These are phyloP conservation scores for Elaeagnus macrophylla DNA, from an alignment of 306 rosid genomes.

Conservation along the genomic window DNA sequence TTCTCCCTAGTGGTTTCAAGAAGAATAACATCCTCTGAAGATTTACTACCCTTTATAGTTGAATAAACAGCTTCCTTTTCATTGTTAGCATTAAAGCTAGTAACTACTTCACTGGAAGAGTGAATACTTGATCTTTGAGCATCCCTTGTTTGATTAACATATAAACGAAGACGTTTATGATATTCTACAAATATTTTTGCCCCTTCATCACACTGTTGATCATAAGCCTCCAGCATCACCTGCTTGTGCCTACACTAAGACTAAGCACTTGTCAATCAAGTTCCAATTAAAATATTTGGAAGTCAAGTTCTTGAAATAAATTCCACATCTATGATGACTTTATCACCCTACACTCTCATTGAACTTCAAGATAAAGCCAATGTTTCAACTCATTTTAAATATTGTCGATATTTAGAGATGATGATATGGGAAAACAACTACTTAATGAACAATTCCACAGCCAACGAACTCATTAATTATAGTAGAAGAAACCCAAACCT, in stretches of 20 bases:
- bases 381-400: no score
- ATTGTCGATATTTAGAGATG: no score
- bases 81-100: conserved; percentile 48
- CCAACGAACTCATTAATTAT: not conserved
- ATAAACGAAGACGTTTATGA: conserved; percentile 72
- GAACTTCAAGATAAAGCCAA: no score
- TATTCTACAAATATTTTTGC: conserved; percentile 89
- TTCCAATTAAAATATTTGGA: not conserved
- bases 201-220: conserved; percentile 83
- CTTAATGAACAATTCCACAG: no score
- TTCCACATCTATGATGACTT: no score
- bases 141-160: conserved; percentile 83
- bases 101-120: conserved; percentile 51
- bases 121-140: conserved; percentile 71
- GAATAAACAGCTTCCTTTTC: conserved; percentile 94
- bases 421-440: no score
- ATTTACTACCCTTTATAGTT: conserved; percentile 71
- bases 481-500: conserved; percentile 37
- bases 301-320: not conserved
- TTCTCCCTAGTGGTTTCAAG: conserved; percentile 76
- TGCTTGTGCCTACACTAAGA: conserved; percentile 77
- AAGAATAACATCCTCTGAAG: conserved; percentile 76
- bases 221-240: conserved; percentile 82
- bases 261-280: conserved; percentile 1
- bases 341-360: no score